These are phyloP conservation scores for Phyllosticta ampelicida DNA, from an alignment of 2,329 filamentous ascomycete species.

Conservation along the genomic window DNA sequence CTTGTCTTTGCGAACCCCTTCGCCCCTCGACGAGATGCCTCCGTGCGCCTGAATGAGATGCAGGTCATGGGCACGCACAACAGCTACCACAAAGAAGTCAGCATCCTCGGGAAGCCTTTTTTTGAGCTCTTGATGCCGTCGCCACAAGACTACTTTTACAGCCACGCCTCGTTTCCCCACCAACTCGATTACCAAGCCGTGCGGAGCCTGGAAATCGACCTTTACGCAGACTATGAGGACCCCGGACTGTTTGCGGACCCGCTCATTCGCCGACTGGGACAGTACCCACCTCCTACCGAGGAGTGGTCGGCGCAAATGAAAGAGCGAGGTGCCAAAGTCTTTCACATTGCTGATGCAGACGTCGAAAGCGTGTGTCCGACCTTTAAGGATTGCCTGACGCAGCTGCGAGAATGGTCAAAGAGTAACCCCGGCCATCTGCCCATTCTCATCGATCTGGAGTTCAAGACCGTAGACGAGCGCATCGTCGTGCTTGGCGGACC, in stretches of 20 bases:
- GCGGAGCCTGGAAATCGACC: conserved; percentile 39
- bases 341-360: conserved; percentile 42
- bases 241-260: conserved; percentile 39
- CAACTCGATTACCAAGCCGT: conserved; percentile 38
- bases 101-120: conserved; percentile 29
- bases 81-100: conserved; percentile 40
- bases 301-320: conserved; percentile 26
- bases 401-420: conserved; percentile 37
- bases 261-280: conserved; percentile 31
- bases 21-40: not conserved
- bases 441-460: conserved; percentile 40
- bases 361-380: conserved; percentile 38
- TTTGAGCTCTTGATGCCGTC: conserved; percentile 30
- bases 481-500: conserved; percentile 29
- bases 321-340: conserved; percentile 37
- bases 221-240: conserved; percentile 36
- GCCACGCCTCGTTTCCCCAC: conserved; percentile 34
- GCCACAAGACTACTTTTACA: conserved; percentile 38
- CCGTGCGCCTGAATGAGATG: conserved; percentile 41
- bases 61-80: conserved; percentile 44
- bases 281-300: conserved; percentile 30
- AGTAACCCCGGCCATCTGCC: conserved; percentile 35
- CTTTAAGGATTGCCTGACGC: conserved; percentile 33
- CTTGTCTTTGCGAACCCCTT: not conserved
- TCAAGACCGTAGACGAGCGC: conserved; percentile 32